Evolutionary conservation across 805 yeast species (phyloP).

Genomic region (Henningerozyma blattae): DNA sequence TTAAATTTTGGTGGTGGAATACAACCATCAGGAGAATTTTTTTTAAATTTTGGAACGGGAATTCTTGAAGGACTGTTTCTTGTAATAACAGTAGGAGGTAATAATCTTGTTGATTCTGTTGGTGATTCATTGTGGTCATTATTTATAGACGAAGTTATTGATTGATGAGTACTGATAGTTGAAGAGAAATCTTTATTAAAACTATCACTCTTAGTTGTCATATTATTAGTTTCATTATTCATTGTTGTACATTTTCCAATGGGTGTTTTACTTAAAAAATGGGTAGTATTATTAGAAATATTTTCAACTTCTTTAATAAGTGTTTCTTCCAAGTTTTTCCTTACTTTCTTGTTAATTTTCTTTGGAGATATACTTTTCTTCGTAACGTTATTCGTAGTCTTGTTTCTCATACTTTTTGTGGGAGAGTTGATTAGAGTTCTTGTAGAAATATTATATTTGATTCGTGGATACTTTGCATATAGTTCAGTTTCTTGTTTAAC

Average conservation of each 20-base stretch:
- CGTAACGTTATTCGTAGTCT: neutral
- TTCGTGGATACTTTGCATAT: conserved; percentile 21
- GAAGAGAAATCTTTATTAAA: too few species aligned
- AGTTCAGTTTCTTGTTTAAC: conserved; percentile 23
- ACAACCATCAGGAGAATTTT: neutral
- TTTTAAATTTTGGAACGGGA: neutral
- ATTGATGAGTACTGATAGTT: too few species aligned
- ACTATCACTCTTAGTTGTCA: neutral
- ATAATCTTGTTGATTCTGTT: conserved; percentile 4
- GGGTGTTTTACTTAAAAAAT: conserved; percentile 3
- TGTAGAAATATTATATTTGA: conserved; percentile 11
- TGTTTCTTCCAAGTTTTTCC: neutral
- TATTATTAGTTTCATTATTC: neutral
- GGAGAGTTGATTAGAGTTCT: neutral
- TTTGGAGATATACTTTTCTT: neutral
- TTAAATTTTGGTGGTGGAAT: conserved; percentile 3
- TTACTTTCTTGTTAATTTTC: neutral
- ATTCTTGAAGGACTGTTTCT: conserved; percentile 2
- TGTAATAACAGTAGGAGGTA: conserved; percentile 9
- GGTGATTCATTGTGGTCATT: neutral
- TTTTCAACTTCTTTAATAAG: neutral
- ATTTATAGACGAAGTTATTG: neutral
- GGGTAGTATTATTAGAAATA: neutral
- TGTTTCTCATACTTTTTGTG: neutral
- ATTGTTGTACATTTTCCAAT: neutral